phyloP scores from a whole-genome alignment of 2,329 filamentous ascomycete species.

The Penicillium sp. region DNA sequence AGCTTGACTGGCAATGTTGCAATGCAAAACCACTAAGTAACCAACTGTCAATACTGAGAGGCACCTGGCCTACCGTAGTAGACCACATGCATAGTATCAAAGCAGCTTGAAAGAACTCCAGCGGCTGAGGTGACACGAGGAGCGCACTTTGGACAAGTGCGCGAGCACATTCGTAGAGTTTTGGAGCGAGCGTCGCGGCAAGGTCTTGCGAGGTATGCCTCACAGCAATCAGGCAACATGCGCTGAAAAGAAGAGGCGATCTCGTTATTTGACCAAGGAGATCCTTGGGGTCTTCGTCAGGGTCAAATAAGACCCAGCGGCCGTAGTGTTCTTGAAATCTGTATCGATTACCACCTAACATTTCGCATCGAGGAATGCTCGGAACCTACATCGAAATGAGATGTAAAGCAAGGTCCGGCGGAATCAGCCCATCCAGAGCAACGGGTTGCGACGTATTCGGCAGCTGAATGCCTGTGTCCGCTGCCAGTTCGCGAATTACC shows the following conservation, averaged over 20 bases:
- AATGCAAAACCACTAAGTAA: slow-evolving; percentile 51
- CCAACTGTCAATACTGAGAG: slow-evolving; percentile 53
- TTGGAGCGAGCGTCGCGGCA: slow-evolving; percentile 43
- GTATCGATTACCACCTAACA: background rate
- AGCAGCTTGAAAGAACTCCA: slow-evolving; percentile 51
- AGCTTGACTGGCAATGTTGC: slow-evolving; percentile 47
- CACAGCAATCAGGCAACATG: slow-evolving; percentile 49
- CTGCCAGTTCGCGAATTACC: slow-evolving; percentile 13
- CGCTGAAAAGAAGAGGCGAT: slow-evolving; percentile 46
- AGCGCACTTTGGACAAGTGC: slow-evolving; percentile 33
- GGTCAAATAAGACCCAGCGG: slow-evolving; percentile 47
- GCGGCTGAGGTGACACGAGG: slow-evolving; percentile 44
- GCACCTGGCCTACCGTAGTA: slow-evolving; percentile 51
- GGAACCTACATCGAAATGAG: slow-evolving; percentile 8
- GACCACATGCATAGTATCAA: slow-evolving; percentile 53
- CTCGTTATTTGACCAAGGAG: slow-evolving; percentile 40
- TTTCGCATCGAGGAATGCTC: no score
- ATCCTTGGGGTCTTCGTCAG: slow-evolving; percentile 28
- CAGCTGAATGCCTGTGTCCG: slow-evolving; percentile 10
- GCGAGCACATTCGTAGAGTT: slow-evolving; percentile 43
- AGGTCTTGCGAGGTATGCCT: slow-evolving; percentile 47
- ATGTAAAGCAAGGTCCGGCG: background rate
- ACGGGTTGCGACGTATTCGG: background rate
- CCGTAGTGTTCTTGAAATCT: slow-evolving; percentile 50
- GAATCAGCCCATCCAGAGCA: background rate